Percentiles rank a stretch among this genome's conserved stretches.
Evolutionary conservation across 78 protist genomes (phyloP).

Genomic region (Protostelium mycophagum): DNA sequence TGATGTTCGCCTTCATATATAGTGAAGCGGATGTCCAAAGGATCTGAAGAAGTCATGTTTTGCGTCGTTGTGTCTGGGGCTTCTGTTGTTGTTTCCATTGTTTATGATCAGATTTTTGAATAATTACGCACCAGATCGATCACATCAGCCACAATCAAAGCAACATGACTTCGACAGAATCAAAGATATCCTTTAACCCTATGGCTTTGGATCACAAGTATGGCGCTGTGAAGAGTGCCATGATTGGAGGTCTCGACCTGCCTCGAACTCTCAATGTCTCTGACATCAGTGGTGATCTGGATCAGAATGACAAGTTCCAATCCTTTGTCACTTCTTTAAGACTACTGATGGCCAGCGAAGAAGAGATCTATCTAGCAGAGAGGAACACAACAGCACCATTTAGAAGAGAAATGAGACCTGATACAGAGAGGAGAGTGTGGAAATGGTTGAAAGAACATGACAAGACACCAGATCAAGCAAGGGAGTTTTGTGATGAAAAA

Average conservation of each 20-base stretch:
- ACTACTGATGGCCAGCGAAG: not conserved
- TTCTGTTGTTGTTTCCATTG: not conserved
- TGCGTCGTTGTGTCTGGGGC: not conserved
- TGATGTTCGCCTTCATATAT: conserved; percentile 50
- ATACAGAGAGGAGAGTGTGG: not conserved
- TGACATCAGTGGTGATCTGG: not conserved
- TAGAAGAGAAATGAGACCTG: not conserved
- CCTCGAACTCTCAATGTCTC: not conserved
- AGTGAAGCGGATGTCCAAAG: conserved; percentile 16
- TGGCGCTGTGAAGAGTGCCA: not conserved
- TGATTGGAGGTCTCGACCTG: not conserved
- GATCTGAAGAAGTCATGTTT: not conserved
- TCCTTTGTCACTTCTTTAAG: not conserved
- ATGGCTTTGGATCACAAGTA: not conserved
- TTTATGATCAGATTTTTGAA: too few species aligned
- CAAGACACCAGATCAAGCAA: not conserved
- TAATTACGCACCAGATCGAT: too few species aligned
- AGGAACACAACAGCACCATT: not conserved
- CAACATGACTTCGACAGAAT: not conserved
- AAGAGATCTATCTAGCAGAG: not conserved
- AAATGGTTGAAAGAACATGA: not conserved
- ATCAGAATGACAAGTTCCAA: not conserved
- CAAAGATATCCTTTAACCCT: not conserved
- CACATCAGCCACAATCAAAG: not conserved
- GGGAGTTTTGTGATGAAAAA: not conserved